phyloP scores from a whole-genome alignment of 805 yeast genomes.

The Suhomyces sp. region DNA sequence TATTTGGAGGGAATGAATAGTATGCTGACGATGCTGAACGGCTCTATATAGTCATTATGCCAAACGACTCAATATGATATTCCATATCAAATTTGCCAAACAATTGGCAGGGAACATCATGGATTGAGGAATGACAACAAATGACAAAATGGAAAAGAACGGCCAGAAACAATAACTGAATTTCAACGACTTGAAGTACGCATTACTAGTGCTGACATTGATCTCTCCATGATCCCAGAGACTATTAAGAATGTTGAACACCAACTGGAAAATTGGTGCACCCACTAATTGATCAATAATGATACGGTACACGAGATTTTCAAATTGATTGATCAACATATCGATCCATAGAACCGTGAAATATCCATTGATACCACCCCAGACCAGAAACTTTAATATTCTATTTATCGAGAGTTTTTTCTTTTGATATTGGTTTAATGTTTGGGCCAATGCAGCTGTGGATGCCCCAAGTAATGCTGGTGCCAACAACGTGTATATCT shows the following conservation, averaged over 20 bases:
- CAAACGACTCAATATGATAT: constrained; percentile 44
- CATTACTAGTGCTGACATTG: constrained; percentile 28
- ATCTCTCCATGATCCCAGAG: constrained; percentile 56
- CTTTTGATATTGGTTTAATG: constrained; percentile 35
- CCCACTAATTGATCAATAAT: constrained; percentile 56
- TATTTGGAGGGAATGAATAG: too few species aligned
- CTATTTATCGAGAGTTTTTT: constrained; percentile 31
- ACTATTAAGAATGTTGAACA: constrained; percentile 48
- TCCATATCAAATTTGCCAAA: constrained; percentile 56
- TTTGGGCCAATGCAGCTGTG: constrained; percentile 44
- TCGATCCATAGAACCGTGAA: constrained; percentile 58
- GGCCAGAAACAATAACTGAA: constrained; percentile 63
- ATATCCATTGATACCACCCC: constrained; percentile 63
- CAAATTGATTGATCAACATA: constrained; percentile 37
- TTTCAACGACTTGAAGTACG: constrained; percentile 48
- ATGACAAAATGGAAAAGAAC: constrained; percentile 49
- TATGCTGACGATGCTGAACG: too few species aligned
- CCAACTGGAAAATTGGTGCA: constrained; percentile 51
- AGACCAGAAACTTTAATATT: constrained; percentile 48
- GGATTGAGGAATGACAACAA: constrained; percentile 47
- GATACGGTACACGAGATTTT: constrained; percentile 39
- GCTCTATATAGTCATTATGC: too few species aligned
- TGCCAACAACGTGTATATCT: constrained; percentile 26
- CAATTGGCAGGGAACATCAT: constrained; percentile 60
- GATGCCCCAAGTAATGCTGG: constrained; percentile 39